Base-by-base conservation (phyloP, 768 basidiomycete genomes). In the Leccinum imitatum region DNA sequence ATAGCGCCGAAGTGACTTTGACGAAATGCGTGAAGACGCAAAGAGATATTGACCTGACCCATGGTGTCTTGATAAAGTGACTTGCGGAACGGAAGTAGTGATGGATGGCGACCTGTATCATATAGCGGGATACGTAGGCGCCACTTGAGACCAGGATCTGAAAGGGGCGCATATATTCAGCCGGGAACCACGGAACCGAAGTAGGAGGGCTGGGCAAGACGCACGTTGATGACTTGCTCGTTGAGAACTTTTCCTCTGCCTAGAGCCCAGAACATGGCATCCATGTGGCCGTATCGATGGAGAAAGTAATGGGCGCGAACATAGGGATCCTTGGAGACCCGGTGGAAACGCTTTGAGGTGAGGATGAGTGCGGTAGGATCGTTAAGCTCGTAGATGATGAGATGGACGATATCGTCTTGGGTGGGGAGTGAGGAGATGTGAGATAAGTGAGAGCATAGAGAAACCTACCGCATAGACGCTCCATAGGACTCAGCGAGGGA, bases 251-350 rank as follows among this genome's bases (percentile, higher is more conserved):
- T 87, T 19, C 89, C 89, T 59, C 87, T 80, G 19, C 87, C 86
- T 61, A 92, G 74, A n/a, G 90, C 90, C 77, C 84, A 83, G 70
- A 84, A 92, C 67, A 91, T 74, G 54, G 89, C 89, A 67, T 90
- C 82, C 54, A 83, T 80, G 53, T 76, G 78, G 25, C 90, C 90
- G 74, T 89, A 84, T 65, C 89, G 87, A 64, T 79, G 75, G 65
- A 92, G 82, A 73, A 92, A 91, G 74, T 91, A 92, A 68, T 83
- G 83, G 9, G 90, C 88, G 63, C 89, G 82, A 63, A 89, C 84
- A 69, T 90, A 91, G 59, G 89, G 82, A 74, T 89, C 89, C 72
- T 81, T 81, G 11, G 87, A 85, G 74, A 91, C 84, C 11, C 75
- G 69, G 65, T 84, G 70, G 68, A 86, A 80, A 60, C 87, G 86